These are phyloP conservation scores for Tephrocybe sp. DNA, from an alignment of 768 basidiomycete genomes.

Conservation along the genomic window DNA sequence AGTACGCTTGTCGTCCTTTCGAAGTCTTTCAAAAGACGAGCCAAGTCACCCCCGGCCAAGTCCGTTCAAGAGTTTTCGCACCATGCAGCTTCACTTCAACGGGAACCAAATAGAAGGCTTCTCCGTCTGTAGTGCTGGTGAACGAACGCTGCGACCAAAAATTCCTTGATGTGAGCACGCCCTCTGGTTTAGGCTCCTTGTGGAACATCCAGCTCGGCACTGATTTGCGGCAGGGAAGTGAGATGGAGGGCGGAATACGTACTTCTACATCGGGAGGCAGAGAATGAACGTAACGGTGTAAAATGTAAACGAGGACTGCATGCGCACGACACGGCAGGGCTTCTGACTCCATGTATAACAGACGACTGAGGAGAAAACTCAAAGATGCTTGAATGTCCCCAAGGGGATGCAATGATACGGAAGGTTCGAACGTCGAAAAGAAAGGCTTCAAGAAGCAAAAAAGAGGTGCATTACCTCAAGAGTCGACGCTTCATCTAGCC, in stretches of 20 bases:
- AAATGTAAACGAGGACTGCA: slow-evolving; percentile 66
- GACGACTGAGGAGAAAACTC: too few relatives aligned
- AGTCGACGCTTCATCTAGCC: too few relatives aligned
- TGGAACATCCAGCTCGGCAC: slow-evolving; percentile 71
- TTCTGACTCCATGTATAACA: slow-evolving; percentile 49
- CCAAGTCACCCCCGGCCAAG: slow-evolving; percentile 9
- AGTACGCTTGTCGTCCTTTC: background rate
- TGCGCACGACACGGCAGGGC: slow-evolving; percentile 67
- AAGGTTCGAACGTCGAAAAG: too few relatives aligned
- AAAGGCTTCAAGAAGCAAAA: too few relatives aligned
- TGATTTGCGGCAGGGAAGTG: slow-evolving; percentile 75
- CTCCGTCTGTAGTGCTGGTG: slow-evolving; percentile 79
- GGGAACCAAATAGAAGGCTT: slow-evolving; percentile 84
- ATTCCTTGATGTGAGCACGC: slow-evolving; percentile 53
- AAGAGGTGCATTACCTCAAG: too few relatives aligned
- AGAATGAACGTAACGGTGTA: slow-evolving; percentile 78
- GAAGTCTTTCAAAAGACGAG: slow-evolving; percentile 3
- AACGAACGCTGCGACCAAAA: slow-evolving; percentile 68
- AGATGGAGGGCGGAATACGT: slow-evolving; percentile 66
- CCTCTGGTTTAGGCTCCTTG: slow-evolving; percentile 39
- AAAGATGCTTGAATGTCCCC: too few relatives aligned
- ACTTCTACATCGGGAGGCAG: slow-evolving; percentile 48
- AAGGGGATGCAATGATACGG: too few relatives aligned
- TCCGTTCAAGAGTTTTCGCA: slow-evolving; percentile 63
- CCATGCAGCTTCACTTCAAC: slow-evolving; percentile 85